Evolutionary conservation across 495 filamentous ascomycete genomes (phyloP).

Genomic region (Bacidia gigantensis): DNA sequence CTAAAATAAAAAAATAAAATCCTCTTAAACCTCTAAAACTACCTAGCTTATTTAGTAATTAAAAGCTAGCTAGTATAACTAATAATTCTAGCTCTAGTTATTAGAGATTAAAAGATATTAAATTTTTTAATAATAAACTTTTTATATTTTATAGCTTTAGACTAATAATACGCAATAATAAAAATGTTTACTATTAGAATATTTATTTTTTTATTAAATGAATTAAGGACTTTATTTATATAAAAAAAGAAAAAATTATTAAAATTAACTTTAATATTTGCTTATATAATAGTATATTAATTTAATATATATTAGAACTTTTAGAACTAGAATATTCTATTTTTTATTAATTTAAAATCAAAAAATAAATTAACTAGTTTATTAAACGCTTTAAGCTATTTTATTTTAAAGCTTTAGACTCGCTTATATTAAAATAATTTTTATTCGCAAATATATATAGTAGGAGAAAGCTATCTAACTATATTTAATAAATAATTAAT

Average conservation of each 20-base stretch:
- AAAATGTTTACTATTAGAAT: background rate
- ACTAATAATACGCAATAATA: background rate
- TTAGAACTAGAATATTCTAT: background rate
- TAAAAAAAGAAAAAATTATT: background rate
- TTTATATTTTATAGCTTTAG: background rate
- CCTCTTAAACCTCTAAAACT: too few relatives aligned
- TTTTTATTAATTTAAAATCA: background rate
- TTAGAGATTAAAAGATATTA: background rate
- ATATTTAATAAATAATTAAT: slow-evolving; percentile 6
- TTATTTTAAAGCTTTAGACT: too few relatives aligned
- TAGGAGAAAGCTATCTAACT: background rate
- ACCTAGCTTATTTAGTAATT: background rate
- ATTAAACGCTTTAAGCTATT: too few relatives aligned
- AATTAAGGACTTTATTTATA: background rate
- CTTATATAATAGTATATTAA: background rate
- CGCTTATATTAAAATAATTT: background rate
- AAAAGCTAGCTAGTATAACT: background rate
- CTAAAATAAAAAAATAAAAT: background rate
- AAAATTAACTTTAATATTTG: background rate
- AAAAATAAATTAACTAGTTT: too few relatives aligned
- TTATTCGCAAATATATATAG: background rate
- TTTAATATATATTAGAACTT: background rate
- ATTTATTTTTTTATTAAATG: slow-evolving; percentile 6
- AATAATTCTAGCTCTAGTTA: background rate
- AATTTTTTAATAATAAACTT: background rate